Percentiles rank a stretch among this genome's conserved stretches.
Evolutionary conservation across 306 rosid species (phyloP).

Genomic region (Acacia crassicarpa): DNA sequence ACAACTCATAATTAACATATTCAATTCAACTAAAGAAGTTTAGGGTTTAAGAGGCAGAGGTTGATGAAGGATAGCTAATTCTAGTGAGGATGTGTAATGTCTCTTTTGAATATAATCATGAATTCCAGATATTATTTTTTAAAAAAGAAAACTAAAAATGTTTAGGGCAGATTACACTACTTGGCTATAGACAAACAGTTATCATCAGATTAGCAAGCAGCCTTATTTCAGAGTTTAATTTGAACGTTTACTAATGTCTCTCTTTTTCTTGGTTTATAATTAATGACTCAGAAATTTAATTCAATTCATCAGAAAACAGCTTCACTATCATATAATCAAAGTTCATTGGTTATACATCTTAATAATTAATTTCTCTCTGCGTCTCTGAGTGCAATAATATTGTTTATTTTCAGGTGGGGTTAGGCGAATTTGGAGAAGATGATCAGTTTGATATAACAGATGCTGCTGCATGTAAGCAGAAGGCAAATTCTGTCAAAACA

Average conservation of each 20-base stretch:
- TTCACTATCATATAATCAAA: not conserved
- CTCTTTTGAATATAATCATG: too few species aligned
- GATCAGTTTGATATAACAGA: not conserved
- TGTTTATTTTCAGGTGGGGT: conserved; percentile 17
- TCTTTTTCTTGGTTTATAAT: not conserved
- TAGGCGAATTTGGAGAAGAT: conserved; percentile 4
- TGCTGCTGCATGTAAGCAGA: not conserved
- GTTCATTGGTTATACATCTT: not conserved
- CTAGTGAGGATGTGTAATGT: too few species aligned
- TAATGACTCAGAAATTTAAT: not conserved
- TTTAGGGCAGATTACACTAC: not conserved
- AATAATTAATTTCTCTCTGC: not conserved
- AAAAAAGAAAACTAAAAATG: too few species aligned
- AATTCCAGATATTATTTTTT: too few species aligned
- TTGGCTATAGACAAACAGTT: not conserved
- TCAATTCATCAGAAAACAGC: not conserved
- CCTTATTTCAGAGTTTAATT: not conserved
- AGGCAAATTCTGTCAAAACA: not conserved
- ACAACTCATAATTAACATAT: not conserved
- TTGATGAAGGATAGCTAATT: too few species aligned
- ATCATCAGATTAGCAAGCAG: not conserved
- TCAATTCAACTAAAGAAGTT: not conserved
- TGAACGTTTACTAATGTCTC: not conserved
- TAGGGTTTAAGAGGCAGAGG: not conserved
- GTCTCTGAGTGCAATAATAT: not conserved